Conservation (phyloP, 2,329 filamentous ascomycete species). For the Diaporthe helianthi region DNA sequence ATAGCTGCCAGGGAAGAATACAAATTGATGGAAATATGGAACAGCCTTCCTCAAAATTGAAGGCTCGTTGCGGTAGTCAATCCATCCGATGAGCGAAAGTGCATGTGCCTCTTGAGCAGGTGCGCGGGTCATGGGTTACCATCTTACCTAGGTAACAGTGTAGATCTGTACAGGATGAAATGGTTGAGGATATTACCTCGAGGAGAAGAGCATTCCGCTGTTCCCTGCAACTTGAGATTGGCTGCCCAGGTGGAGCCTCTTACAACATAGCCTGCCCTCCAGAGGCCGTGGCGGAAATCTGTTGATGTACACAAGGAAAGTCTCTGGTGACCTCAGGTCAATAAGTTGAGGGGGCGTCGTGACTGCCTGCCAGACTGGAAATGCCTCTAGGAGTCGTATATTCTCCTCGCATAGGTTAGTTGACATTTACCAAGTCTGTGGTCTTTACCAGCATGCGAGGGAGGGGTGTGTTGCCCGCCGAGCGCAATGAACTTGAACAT, state of each 20-base stretch:
- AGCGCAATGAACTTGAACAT: not conserved
- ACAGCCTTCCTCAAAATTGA: not conserved
- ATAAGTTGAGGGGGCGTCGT: not conserved
- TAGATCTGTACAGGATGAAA: not conserved
- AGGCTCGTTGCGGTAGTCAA: constrained; percentile 8
- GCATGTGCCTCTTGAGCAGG: not conserved
- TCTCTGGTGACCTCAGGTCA: constrained; percentile 8
- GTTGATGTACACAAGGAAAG: constrained; percentile 1
- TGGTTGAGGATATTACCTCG: too few relatives aligned
- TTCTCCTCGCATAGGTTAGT: constrained; percentile 1
- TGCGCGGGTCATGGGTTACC: not conserved
- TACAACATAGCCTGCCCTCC: constrained; percentile 19
- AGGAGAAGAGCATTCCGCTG: too few relatives aligned
- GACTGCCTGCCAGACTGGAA: not conserved
- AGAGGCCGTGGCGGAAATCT: not conserved
- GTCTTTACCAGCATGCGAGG: constrained; percentile 6
- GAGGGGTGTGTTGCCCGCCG: not conserved
- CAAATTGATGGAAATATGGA: too few relatives aligned
- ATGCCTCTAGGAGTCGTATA: not conserved
- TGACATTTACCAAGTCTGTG: not conserved
- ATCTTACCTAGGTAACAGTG: not conserved
- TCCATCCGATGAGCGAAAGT: not conserved
- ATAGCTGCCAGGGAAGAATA: not conserved
- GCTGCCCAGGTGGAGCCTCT: too few relatives aligned
- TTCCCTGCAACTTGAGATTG: too few relatives aligned